Base-by-base conservation (phyloP, 2,329 filamentous ascomycete genomes). In the Spiromastix sp. region DNA sequence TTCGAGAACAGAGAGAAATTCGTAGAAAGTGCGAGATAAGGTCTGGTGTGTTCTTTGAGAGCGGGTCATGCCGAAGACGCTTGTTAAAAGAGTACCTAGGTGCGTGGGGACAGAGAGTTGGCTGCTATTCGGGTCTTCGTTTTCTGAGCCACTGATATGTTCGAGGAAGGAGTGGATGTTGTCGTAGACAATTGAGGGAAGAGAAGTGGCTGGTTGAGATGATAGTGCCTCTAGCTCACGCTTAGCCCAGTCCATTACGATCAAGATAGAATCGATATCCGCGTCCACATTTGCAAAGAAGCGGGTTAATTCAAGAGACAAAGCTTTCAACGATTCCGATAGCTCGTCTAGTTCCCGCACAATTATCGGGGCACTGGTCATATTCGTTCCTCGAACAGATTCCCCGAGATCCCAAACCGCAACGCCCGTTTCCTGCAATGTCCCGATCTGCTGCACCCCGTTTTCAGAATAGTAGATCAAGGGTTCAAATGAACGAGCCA, bases 211-310 rank as follows among this genome's bases (percentile, higher is more conserved):
- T 5, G 77, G 74, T 13, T 72, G 63, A 15, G 68, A 67, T 42
- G 77, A 73, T 38, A 91, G 65, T 30, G 78, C 77, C 41, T 77
- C 70, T 10, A 96, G 74, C 57, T 95, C 86, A 45, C 86, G 78
- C 52, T 81, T 81, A 10, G 85, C 84, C 89, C 89, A 95, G 54
- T 94, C 85, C 86, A 96, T 95, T 34, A 93, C 85, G 41, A 91
- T 81, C 22, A 96, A 71, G 46, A 95, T 93, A 41, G 81, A 81
- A 55, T 95, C 89, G 48, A 96, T 82, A 51, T 95, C 89, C 17
- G 85, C 84, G 49, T 95, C 85, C 9, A 96, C 85, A 45, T 87
- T 85, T 34, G 86, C 83, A 56, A 95, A 94, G 66, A 96, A 95
- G 50, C 80, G 79, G 5, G 84, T 93, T 46, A 95, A 72, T 55